These are phyloP conservation scores for Kodamaea arcana DNA, from an alignment of 1,139 yeast genomes.

Conservation along the genomic window DNA sequence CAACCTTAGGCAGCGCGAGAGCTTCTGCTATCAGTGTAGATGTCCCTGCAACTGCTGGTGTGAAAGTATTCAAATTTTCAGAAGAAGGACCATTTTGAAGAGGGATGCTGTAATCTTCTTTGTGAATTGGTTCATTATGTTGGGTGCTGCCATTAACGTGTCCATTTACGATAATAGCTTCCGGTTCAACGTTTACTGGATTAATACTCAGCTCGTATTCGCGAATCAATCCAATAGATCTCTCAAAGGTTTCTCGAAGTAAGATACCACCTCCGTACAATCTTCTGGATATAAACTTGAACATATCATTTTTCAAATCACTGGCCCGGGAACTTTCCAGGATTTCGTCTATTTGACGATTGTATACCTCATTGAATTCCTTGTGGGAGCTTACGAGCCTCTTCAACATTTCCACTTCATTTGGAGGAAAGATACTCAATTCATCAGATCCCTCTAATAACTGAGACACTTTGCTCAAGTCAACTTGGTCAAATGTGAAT, in stretches of 20 bases:
- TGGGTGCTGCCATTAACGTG: too few relatives aligned
- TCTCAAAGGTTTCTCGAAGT: slow-evolving; percentile 21
- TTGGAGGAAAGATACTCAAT: slow-evolving; percentile 36
- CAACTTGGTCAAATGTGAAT: slow-evolving; percentile 18
- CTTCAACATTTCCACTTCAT: slow-evolving; percentile 28
- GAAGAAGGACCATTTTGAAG: too few relatives aligned
- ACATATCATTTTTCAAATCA: slow-evolving; percentile 21
- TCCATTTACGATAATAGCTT: too few relatives aligned
- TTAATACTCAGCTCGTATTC: too few relatives aligned
- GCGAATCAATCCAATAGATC: slow-evolving; percentile 16
- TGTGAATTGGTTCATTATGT: too few relatives aligned
- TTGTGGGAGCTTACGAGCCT: not conserved
- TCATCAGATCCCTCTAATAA: slow-evolving; percentile 26
- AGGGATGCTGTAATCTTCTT: too few relatives aligned
- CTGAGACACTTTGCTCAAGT: slow-evolving; percentile 16
- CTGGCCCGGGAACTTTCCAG: slow-evolving; percentile 8
- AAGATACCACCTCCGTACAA: slow-evolving; percentile 32
- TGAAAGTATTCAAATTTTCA: too few relatives aligned
- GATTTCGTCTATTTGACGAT: slow-evolving; percentile 13
- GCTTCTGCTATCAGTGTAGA: too few relatives aligned
- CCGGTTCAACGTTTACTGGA: too few relatives aligned
- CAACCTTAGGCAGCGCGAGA: too few relatives aligned
- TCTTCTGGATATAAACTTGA: slow-evolving; percentile 28
- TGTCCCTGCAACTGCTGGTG: too few relatives aligned
- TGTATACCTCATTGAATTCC: slow-evolving; percentile 10